Evolutionary conservation across 2,329 filamentous ascomycete genomes (phyloP).

Genomic region (Leptographium flavum): DNA sequence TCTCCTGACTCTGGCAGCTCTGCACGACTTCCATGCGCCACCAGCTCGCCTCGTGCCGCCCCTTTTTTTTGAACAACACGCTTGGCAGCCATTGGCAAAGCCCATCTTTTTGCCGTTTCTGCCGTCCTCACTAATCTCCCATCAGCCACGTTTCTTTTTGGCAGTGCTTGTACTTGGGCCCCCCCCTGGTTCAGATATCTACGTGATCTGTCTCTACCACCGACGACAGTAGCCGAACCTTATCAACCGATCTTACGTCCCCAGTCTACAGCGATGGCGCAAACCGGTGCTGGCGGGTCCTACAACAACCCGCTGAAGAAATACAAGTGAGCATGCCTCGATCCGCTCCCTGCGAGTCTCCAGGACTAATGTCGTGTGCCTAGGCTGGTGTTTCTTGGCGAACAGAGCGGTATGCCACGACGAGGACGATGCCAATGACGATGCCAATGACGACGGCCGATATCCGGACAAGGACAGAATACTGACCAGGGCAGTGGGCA

Average conservation of each 20-base stretch:
- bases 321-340: constrained; percentile 63
- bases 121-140: neutral
- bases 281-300: constrained; percentile 55
- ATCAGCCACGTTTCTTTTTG: neutral
- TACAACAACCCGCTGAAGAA: constrained; percentile 99
- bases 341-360: neutral
- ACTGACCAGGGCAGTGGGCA: constrained; percentile 54
- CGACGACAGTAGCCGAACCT: neutral
- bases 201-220: neutral
- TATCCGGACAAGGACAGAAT: too few species aligned
- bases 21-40: too few species aligned
- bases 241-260: neutral
- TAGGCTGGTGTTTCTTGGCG: constrained; percentile 91
- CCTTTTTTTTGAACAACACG: neutral
- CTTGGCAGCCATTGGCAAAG: neutral
- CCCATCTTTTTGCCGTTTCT: neutral
- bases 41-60: neutral
- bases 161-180: neutral
- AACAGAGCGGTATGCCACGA: constrained; percentile 91
- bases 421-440: too few species aligned
- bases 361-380: constrained; percentile 3
- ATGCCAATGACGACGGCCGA: neutral
- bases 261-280: constrained; percentile 51
- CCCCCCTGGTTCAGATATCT: neutral
- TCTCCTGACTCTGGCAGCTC: too few species aligned